Conservation (phyloP, 73 alveolate species). For the Uronychia binucleata region DNA sequence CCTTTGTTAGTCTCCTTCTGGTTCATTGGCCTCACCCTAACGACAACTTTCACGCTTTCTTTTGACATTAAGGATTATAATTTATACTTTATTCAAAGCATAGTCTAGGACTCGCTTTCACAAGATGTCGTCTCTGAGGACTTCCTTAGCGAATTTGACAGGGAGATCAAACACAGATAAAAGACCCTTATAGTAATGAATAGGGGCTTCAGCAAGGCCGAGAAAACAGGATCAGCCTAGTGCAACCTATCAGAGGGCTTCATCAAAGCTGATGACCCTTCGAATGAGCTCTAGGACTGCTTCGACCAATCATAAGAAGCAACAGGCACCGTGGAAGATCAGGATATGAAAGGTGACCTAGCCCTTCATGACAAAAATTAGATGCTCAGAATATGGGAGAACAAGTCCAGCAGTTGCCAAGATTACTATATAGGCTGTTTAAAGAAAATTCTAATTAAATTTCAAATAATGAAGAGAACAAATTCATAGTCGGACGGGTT, state of each 20-base stretch:
- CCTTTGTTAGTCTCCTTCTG: neutral
- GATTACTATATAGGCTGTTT: too few species aligned
- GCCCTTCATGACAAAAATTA: neutral
- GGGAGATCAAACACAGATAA: neutral
- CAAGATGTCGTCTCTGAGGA: too few species aligned
- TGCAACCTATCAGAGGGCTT: constrained; percentile 1
- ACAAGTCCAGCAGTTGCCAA: too few species aligned
- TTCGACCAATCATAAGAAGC: neutral
- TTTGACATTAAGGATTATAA: neutral
- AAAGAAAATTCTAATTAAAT: too few species aligned
- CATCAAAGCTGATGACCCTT: too few species aligned
- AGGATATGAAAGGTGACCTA: neutral
- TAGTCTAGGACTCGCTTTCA: too few species aligned
- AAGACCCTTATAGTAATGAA: constrained; percentile 4
- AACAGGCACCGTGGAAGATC: neutral
- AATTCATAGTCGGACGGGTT: neutral
- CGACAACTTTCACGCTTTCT: constrained; percentile 92
- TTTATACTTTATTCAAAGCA: too few species aligned
- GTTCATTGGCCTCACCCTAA: constrained; percentile 63
- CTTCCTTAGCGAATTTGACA: neutral
- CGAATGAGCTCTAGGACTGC: too few species aligned
- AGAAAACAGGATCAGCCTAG: neutral
- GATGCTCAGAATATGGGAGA: neutral
- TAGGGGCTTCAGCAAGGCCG: neutral
- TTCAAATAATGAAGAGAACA: neutral